Conservation (phyloP, 164 flowering plant genomes). For the Macadamia integrifolia region DNA sequence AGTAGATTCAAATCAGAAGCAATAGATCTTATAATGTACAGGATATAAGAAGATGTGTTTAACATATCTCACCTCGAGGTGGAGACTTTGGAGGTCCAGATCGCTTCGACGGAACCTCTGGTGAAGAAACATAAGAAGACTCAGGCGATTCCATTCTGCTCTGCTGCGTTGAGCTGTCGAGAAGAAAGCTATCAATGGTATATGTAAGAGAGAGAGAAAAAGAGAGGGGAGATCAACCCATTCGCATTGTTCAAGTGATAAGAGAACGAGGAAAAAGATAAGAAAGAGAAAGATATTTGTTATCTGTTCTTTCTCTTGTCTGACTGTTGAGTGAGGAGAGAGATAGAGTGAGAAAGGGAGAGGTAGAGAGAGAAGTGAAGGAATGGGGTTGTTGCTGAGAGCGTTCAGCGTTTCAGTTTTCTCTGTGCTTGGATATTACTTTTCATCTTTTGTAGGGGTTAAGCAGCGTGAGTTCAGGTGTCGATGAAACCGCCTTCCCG, state of each 20-base stretch:
- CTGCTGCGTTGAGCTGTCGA: not conserved
- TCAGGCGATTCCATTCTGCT: conserved; percentile 33
- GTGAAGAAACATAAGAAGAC: conserved; percentile 26
- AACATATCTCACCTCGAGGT: conserved; percentile 13
- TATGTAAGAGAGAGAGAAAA: not conserved
- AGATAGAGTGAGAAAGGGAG: not conserved
- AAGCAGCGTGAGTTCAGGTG: not conserved
- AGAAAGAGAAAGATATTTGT: not conserved
- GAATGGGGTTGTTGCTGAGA: not conserved
- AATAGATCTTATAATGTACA: conserved; percentile 7
- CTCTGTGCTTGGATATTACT: not conserved
- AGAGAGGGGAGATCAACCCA: not conserved
- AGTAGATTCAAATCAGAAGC: not conserved
- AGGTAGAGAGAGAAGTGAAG: not conserved
- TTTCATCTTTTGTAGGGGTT: conserved; percentile 3
- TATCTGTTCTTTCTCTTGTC: not conserved
- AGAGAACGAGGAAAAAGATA: too few species aligned
- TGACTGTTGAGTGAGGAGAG: not conserved
- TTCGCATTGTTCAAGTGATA: not conserved
- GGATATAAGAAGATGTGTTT: not conserved
- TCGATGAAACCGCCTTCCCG: conserved; percentile 1
- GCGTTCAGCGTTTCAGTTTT: not conserved
- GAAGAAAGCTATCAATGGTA: too few species aligned
- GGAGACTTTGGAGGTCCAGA: conserved; percentile 14
- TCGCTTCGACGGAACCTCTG: conserved; percentile 25